Evolutionary conservation across 345 rosid genomes (phyloP), one percentile per base, ranked within the genome.

Genomic region (Salix suchowensis): DNA sequence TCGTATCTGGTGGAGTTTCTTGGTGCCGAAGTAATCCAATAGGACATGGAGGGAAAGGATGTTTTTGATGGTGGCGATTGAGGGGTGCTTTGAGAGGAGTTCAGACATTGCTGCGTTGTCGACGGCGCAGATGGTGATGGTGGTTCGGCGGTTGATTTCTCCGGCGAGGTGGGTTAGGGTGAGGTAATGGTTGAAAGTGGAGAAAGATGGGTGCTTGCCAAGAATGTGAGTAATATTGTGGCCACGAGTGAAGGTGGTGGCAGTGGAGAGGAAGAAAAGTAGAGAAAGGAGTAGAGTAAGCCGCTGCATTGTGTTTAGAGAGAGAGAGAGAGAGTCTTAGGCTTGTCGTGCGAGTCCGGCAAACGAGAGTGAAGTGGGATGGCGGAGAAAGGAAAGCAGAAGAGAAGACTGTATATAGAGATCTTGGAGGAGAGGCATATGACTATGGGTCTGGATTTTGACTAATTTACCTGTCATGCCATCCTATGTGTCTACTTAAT

Each of bases 1-100:
- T 21, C 89, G 84, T 86, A 96, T 88, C 87, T 96, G 95, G 89
- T 94, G 98, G 82, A 96, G 94, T 80, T 96, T 96, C 82, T 85
- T 89, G 75, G 97, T 61, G 55, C 91, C 97, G 79, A 94, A 96
- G 91, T 96, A 96, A 78, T 96, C 99, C 16, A 94, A 87, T 76
- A 96, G 94, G 76, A 96, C 84, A 81, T 96, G 99, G 82, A 88
- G 87, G 78, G 97, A 92, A 79, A 96, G 97, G 75, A 92, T 84
- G 96, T 90, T 91, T 34, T 91, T 96, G 76, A 96, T 48, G 76
- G 97, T 89, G 81, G 82, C 73, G 82, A 91, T 82, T 37, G 97
- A 68, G 62, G 90, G 91, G 75, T 88, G 87, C 50, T 80, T 88
- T 15, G 87, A 74, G 85, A 92, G 92, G 46, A 96, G 76, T 7